phyloP scores from a whole-genome alignment of 345 rosid genomes.

The Salix suchowensis region DNA sequence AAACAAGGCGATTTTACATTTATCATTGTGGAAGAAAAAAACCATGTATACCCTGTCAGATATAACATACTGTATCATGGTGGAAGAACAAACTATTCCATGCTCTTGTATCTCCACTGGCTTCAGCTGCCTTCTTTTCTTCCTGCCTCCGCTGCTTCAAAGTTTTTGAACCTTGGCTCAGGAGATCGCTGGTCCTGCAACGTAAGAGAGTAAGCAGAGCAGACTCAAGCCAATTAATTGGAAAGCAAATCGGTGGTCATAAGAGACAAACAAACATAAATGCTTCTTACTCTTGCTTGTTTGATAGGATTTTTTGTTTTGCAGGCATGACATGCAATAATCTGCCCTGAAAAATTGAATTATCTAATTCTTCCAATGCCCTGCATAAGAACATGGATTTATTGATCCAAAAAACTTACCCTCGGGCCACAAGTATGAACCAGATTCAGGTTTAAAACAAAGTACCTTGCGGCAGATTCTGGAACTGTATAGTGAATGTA shows the following conservation, averaged over 20 bases:
- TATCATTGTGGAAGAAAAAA: too few relatives aligned
- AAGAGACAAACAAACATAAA: not conserved
- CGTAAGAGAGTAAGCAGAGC: not conserved
- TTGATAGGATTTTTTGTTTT: constrained; percentile 40
- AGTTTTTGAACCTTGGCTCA: constrained; percentile 45
- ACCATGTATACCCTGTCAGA: not conserved
- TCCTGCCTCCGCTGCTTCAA: constrained; percentile 77
- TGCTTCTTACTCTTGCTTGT: constrained; percentile 52
- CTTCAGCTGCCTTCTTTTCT: constrained; percentile 83
- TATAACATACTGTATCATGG: constrained; percentile 66
- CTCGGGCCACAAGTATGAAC: not conserved
- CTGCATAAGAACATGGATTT: constrained; percentile 34
- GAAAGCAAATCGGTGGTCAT: not conserved
- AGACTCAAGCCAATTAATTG: not conserved
- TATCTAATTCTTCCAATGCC: constrained; percentile 73
- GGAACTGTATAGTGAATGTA: constrained; percentile 56
- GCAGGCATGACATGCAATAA: constrained; percentile 84
- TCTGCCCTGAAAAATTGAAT: constrained; percentile 82
- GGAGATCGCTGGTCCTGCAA: constrained; percentile 29
- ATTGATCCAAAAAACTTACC: not conserved
- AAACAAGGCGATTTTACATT: too few relatives aligned
- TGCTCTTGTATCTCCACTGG: constrained; percentile 78
- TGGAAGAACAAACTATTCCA: constrained; percentile 98
- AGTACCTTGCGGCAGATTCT: constrained; percentile 77
- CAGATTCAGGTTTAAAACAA: not conserved